Evolutionary conservation across 306 rosid species (phyloP), one percentile per base, ranked within the genome.

Genomic region (Alnus glutinosa): DNA sequence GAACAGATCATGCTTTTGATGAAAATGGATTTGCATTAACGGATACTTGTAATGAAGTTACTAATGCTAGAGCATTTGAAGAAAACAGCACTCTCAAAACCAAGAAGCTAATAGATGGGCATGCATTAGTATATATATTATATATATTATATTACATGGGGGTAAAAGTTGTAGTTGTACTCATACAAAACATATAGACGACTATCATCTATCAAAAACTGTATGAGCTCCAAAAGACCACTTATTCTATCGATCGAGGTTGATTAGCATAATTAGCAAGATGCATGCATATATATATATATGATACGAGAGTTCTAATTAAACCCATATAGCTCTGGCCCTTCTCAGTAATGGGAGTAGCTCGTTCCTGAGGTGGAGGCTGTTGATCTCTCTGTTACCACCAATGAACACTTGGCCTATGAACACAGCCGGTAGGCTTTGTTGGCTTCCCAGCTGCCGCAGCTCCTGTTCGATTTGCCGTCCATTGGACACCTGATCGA

Each of bases 321-420:
- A 23, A 23, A 92, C 66, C 94, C 94, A 90, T 19, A 92, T 90
- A 44, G 97, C 97, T 12, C 79, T 85, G 12, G 93, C 97, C 51
- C 85, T 76, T n/a, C 83, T 86, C 50, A 92, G 92, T 74, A 92
- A 39, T 23, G 93, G 84, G 4, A 86, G 89, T 4, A 92, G 84
- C 87, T 83, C 75, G 74, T 92, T 90, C 69, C 89, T 75, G 28
- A 92, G 79, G 81, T 87, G 94, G 39, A 92, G 88, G 64, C 86
- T 82, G 86, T 90, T 86, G 85, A 92, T 85, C 74, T 73, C 84
- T 19, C 86, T 88, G 23, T 88, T 81, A 0, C 97, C 97, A 2
- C 97, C 97, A 0, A 87, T 78, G 75, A 90, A 71, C 51, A 81
- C 78, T 62, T 90, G 88, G 15, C 92, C 95, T 64, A 92, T 92